phyloP scores from a whole-genome alignment of 371 early-diverging fungal genomes.

The Mucor circinelloides region DNA sequence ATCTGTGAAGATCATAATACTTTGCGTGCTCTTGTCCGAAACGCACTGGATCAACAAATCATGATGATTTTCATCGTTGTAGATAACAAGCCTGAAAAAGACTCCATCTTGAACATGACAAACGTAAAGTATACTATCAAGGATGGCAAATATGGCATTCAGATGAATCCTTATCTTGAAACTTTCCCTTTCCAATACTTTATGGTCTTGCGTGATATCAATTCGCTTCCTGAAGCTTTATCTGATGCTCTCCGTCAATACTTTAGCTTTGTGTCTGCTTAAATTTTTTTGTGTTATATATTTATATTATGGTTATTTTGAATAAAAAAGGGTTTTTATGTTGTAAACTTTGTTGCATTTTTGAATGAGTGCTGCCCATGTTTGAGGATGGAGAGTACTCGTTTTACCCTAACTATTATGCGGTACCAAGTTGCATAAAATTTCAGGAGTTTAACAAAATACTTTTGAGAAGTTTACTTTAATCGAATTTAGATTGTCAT shows the following conservation, averaged over 20 bases:
- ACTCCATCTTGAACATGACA: constrained; percentile 88
- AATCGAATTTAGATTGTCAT: too few species aligned
- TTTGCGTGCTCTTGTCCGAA: constrained; percentile 78
- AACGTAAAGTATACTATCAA: constrained; percentile 78
- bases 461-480: too few species aligned
- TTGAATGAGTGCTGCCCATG: too few species aligned
- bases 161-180: constrained; percentile 90
- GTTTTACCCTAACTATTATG: too few species aligned
- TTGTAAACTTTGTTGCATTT: background rate
- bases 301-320: background rate
- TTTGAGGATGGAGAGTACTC: too few species aligned
- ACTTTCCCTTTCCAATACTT: constrained; percentile 98
- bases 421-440: too few species aligned
- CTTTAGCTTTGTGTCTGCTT: constrained; percentile 70
- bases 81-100: constrained; percentile 83
- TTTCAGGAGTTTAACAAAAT: too few species aligned
- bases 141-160: constrained; percentile 68
- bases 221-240: constrained; percentile 85
- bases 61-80: constrained; percentile 96
- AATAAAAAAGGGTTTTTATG: background rate
- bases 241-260: constrained; percentile 95
- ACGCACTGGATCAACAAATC: constrained; percentile 84
- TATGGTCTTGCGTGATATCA: constrained; percentile 88
- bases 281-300: background rate
- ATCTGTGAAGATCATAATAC: constrained; percentile 92